Base-by-base conservation (phyloP, 129 eudicot genomes). In the Saussurea involucrata region DNA sequence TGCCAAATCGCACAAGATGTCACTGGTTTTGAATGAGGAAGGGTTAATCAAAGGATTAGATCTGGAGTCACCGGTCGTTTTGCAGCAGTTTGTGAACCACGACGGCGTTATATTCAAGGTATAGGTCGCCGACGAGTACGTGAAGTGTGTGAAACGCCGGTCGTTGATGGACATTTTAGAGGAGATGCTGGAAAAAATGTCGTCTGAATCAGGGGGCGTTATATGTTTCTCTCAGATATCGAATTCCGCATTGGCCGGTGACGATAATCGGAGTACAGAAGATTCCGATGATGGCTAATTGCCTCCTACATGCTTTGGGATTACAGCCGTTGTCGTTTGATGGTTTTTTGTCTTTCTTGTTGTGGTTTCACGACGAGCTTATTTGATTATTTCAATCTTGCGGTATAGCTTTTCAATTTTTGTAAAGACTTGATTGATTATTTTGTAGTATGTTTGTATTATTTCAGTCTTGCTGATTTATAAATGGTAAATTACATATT, bases 81-180 rank as follows among this genome's bases (percentile, higher is more conserved):
- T 88, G 75, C 93, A 88, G 75, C 86, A 88, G 72, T 88, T 88
- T 28, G 88, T 86, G 66, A 89, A 89, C 66, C 93, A 89, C 36
- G 88, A 90, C 25, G 93, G 90, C 9, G 88, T 89, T 11, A 61
- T 89, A 34, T 89, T 89, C 72, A 89, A 89, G 73, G 88, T 89
- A 8, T 89, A 86, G 8, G 93, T 89, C 1, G 90, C 80, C 2
- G 93, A 90, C 0, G 49, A 71, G 7, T 78, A 89, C 31, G 78
- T 86, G 13, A 74, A 75, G 49, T 89, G 93, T 6, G 93, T 81
- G 66, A 84, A 75, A 66, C 46, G 95, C 69, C 77, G 24, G 33
- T 90, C 95, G 0, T 68, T 89, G 66, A 83, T 85, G 4, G 92
- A 90, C 71, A 69, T 85, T 22, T 42, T 69, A 0, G 83, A 79